Evolutionary conservation across 768 basidiomycete genomes (phyloP), one percentile per base, ranked within the genome.

Genomic region (Leccinellum luteum): DNA sequence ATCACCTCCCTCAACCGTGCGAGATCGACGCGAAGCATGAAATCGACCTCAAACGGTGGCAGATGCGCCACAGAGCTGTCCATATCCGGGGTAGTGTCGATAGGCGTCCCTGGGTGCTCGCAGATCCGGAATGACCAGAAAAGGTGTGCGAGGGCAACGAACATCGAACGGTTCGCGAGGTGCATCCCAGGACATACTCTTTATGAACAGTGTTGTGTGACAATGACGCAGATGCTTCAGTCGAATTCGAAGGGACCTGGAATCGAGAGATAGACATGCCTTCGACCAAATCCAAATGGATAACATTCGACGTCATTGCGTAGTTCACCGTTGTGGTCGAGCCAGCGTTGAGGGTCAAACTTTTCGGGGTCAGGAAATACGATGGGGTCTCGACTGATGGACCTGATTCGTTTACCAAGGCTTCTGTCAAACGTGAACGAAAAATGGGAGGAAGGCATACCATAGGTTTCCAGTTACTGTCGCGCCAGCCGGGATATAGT

Each of bases 131-230:
- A 87, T 0, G 85, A 80, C 85, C 85, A 87, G 6, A 85, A 74
- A 2, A 85, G 69, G 15, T 84, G 69, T 0, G 85, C 82, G 0
- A 84, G 79, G 60, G 82, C 84, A 45, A 87, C 73, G 65, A 83
- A 85, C 0, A 89, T 70, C 2, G 86, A 87, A 0, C 52, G 57
- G 31, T 59, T 66, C 3, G 66, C 86, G 21, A 88, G 77, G 66
- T 85, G 77, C 61, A 80, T 81, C 1, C 85, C 85, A 0, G 84
- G 85, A 58, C 85, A 89, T 1, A 86, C 78, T 34, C 85, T 81
- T n/a, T n/a, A n/a, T n/a, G n/a, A n/a, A n/a, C n/a, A 21, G 3
- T 1, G 38, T 35, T 10, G 34, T 13, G 13, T n/a, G n/a, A 28
- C 0, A 10, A 17, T 5, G 32, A 23, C 1, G 3, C 8, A 19